phyloP scores from a whole-genome alignment of 116 monocot genomes.

The Trichopus zeylanicus region DNA sequence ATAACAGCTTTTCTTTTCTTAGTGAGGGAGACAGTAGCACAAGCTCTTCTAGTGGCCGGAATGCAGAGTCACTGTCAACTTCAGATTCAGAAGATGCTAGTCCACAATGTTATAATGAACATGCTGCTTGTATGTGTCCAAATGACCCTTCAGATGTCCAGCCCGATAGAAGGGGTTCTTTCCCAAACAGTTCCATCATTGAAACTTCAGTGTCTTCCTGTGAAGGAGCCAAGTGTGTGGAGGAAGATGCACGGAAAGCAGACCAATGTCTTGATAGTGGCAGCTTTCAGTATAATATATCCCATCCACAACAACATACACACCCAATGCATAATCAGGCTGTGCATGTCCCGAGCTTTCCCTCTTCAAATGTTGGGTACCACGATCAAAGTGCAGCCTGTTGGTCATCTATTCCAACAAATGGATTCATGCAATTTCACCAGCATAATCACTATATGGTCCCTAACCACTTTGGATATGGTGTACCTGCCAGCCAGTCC shows the following conservation, averaged over 20 bases:
- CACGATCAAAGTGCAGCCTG: slow-evolving; percentile 25
- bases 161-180: slow-evolving; percentile 9
- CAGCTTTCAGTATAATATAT: slow-evolving; percentile 12
- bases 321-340: slow-evolving; percentile 28
- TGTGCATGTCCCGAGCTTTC: slow-evolving; percentile 32
- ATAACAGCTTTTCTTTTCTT: slow-evolving; percentile 59
- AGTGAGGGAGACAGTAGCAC: slow-evolving; percentile 62
- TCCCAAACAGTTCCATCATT: background rate
- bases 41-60: slow-evolving; percentile 48
- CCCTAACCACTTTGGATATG: slow-evolving; percentile 47
- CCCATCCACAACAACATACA: slow-evolving; percentile 15
- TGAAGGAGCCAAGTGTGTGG: slow-evolving; percentile 6
- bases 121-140: background rate
- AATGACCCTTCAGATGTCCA: slow-evolving; percentile 13
- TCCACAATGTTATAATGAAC: slow-evolving; percentile 23
- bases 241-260: slow-evolving; percentile 11
- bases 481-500: slow-evolving; percentile 19
- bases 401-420: slow-evolving; percentile 31
- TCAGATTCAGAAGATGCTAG: slow-evolving; percentile 82
- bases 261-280: slow-evolving; percentile 11
- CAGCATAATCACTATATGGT: slow-evolving; percentile 40
- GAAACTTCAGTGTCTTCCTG: slow-evolving; percentile 10
- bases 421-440: slow-evolving; percentile 38
- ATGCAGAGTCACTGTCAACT: slow-evolving; percentile 55
- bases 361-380: slow-evolving; percentile 35